phyloP scores from a whole-genome alignment of 2,329 filamentous ascomycete species.

The Chaetomiaceae sp. region DNA sequence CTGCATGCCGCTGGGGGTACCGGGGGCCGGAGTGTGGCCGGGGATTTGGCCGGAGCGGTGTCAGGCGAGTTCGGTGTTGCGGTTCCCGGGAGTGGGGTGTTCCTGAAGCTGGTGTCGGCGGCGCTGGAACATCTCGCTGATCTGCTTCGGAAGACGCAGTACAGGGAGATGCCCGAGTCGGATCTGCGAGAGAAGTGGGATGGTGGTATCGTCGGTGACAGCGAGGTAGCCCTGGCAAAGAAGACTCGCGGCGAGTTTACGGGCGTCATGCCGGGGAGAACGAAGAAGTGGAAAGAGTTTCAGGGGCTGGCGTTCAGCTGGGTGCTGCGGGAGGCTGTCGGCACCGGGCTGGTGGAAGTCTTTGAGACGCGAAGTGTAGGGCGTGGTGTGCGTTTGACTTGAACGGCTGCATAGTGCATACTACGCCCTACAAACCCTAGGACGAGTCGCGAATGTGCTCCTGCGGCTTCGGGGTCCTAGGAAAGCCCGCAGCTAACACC shows the following conservation, averaged over 20 bases:
- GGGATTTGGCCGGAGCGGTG: constrained; percentile 32
- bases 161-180: constrained; percentile 59
- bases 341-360: constrained; percentile 64
- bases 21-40: constrained; percentile 17
- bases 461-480: too few species aligned
- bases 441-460: too few species aligned
- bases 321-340: constrained; percentile 67
- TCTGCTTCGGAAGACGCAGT: constrained; percentile 55
- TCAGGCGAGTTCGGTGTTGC: constrained; percentile 49
- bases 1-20: constrained; percentile 60
- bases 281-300: constrained; percentile 67
- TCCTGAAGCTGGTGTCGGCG: constrained; percentile 60
- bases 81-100: constrained; percentile 62
- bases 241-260: constrained; percentile 51
- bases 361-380: constrained; percentile 75
- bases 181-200: constrained; percentile 67
- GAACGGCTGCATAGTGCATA: not conserved
- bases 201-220: constrained; percentile 52
- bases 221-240: constrained; percentile 35
- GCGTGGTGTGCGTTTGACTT: constrained; percentile 52
- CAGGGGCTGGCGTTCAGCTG: constrained; percentile 67
- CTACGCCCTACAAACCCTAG: not conserved
- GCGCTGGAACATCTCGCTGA: constrained; percentile 58
- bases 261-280: constrained; percentile 56
- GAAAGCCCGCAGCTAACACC: not conserved